These are phyloP conservation scores for Teunomyces pallodes DNA, from an alignment of 805 yeast genomes.

Conservation along the genomic window DNA sequence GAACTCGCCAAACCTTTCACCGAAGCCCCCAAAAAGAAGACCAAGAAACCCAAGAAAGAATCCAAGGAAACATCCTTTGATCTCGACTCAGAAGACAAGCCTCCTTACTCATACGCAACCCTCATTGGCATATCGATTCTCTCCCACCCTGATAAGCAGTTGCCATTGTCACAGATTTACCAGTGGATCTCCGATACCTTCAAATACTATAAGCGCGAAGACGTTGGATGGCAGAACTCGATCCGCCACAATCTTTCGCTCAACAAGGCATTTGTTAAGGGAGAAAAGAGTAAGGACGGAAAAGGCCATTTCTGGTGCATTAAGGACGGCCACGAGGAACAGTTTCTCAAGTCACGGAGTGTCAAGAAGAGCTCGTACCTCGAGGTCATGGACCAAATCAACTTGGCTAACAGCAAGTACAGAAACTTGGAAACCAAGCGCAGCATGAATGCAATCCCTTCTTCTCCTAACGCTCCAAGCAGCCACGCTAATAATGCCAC, in stretches of 20 bases:
- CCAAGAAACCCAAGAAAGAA: conserved; percentile 27
- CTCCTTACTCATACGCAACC: conserved; percentile 93
- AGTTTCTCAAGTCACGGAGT: conserved; percentile 65
- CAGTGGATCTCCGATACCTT: conserved; percentile 89
- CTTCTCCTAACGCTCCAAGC: conserved; percentile 24
- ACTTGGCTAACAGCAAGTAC: conserved; percentile 9
- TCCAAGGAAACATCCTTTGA: conserved; percentile 34
- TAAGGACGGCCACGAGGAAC: conserved; percentile 76
- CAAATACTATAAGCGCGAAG: conserved; percentile 75
- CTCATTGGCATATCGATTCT: conserved; percentile 90
- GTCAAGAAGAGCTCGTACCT: conserved; percentile 44
- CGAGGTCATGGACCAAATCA: conserved; percentile 43
- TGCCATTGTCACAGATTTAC: conserved; percentile 67
- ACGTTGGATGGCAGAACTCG: conserved; percentile 97
- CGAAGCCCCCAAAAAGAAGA: conserved; percentile 18
- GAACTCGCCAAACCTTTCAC: conserved; percentile 1
- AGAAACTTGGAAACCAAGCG: conserved; percentile 7
- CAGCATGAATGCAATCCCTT: conserved; percentile 27
- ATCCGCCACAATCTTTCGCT: conserved; percentile 91
- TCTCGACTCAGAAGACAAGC: conserved; percentile 64
- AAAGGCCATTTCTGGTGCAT: conserved; percentile 94
- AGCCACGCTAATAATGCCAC: neutral
- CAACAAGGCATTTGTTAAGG: conserved; percentile 88
- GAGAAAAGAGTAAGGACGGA: conserved; percentile 87
- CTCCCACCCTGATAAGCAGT: conserved; percentile 57